These are phyloP conservation scores for Haplosporangium sp. DNA, from an alignment of 371 early-diverging fungal species.

Conservation along the genomic window DNA sequence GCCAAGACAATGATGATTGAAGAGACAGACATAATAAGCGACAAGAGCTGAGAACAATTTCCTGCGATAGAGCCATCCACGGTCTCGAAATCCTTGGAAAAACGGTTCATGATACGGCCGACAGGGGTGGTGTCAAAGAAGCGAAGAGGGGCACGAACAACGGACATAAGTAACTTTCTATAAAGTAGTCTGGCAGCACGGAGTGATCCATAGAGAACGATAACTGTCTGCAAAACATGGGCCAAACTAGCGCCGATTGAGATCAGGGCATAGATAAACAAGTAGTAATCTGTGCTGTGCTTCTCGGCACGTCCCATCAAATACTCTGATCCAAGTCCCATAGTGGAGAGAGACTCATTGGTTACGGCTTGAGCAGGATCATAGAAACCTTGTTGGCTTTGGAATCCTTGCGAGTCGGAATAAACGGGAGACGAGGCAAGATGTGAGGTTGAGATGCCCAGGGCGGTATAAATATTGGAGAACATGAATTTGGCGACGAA, in stretches of 20 bases:
- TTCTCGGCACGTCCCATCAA: constrained; percentile 22
- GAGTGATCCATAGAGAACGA: constrained; percentile 70
- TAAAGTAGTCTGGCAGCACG: constrained; percentile 74
- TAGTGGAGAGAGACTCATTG: constrained; percentile 19
- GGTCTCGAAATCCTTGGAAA: constrained; percentile 82
- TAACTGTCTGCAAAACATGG: constrained; percentile 62
- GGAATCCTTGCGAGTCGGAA: constrained; percentile 39
- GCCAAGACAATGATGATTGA: constrained; percentile 73
- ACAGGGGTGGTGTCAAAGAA: constrained; percentile 95
- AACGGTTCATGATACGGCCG: constrained; percentile 92
- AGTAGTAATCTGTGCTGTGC: constrained; percentile 53
- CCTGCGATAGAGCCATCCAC: constrained; percentile 70
- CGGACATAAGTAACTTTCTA: constrained; percentile 64
- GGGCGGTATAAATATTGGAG: constrained; percentile 21
- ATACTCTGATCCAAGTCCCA: constrained; percentile 24
- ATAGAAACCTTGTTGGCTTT: constrained; percentile 15
- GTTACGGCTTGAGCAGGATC: constrained; percentile 26
- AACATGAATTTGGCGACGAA: constrained; percentile 27
- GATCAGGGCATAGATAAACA: constrained; percentile 57
- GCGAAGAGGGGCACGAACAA: constrained; percentile 77
- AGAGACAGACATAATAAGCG: constrained; percentile 57
- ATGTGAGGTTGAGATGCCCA: constrained; percentile 26
- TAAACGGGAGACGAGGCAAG: constrained; percentile 26
- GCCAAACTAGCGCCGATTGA: constrained; percentile 53
- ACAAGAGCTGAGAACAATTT: constrained; percentile 43